Evolutionary conservation across 768 basidiomycete species (phyloP).

Genomic region (Ramaria sp.): DNA sequence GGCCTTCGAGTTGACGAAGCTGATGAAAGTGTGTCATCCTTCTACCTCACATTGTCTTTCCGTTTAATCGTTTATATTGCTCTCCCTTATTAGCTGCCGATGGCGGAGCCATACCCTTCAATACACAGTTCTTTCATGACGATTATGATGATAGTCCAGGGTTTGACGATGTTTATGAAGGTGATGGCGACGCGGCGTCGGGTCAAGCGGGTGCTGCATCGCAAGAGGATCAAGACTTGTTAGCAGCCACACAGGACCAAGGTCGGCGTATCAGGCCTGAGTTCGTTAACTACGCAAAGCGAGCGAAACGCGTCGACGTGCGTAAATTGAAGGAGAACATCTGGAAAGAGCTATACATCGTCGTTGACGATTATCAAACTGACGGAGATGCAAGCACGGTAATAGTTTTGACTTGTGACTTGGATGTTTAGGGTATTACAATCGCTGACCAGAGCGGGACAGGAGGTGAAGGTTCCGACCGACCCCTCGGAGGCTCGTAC

Average conservation of each 20-base stretch:
- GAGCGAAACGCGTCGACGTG: conserved; percentile 94
- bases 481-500: conserved; percentile 56
- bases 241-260: conserved; percentile 69
- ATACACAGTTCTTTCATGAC: conserved; percentile 95
- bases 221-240: conserved; percentile 75
- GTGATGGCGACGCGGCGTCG: conserved; percentile 29
- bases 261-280: conserved; percentile 77
- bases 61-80: conserved; percentile 6
- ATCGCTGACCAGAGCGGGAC: neutral
- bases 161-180: conserved; percentile 56
- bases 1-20: conserved; percentile 38
- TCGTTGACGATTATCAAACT: conserved; percentile 25
- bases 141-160: conserved; percentile 70
- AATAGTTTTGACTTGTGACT: conserved; percentile 5
- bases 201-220: conserved; percentile 26
- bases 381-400: conserved; percentile 42
- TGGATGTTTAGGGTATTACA: neutral
- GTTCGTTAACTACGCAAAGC: conserved; percentile 86
- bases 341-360: conserved; percentile 85
- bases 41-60: conserved; percentile 5
- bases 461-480: conserved; percentile 26
- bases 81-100: conserved; percentile 21
- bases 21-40: conserved; percentile 46
- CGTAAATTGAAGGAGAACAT: conserved; percentile 96
- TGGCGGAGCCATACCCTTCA: conserved; percentile 66